Percentiles rank a stretch among this genome's conserved stretches.
Conservation (phyloP, 2,329 filamentous ascomycete genomes). For the Pseudophaeomoniella oleicola region DNA sequence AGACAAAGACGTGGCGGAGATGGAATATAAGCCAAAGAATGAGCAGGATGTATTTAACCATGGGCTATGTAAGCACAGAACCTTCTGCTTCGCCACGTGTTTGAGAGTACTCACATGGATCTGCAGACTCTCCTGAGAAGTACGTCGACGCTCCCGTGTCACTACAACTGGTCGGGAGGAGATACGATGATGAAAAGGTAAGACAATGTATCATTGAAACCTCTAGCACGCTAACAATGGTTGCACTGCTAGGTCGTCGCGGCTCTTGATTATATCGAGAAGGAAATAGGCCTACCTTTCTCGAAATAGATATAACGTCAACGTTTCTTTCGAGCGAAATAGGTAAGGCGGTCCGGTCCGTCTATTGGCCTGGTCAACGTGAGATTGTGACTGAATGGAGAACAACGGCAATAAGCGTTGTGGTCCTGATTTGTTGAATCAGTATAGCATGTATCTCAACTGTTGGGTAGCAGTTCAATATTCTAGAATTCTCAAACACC, state of each 20-base stretch:
- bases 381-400: too few species aligned
- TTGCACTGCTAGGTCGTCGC: constrained; percentile 1
- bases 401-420: too few species aligned
- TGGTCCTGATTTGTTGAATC: too few species aligned
- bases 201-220: neutral
- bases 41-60: constrained; percentile 33
- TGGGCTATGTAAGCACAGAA: constrained; percentile 26
- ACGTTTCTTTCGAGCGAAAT: neutral
- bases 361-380: neutral
- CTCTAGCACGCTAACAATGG: neutral
- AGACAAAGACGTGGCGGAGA: constrained; percentile 22
- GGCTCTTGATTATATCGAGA: neutral
- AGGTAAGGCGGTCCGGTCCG: neutral
- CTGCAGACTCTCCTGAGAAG: constrained; percentile 21
- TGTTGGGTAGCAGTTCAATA: neutral
- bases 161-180: constrained; percentile 38
- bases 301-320: neutral
- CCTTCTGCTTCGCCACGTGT: neutral
- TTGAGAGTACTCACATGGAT: constrained; percentile 3
- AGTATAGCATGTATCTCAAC: too few species aligned
- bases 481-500: neutral
- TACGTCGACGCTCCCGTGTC: constrained; percentile 36
- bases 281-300: neutral
- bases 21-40: constrained; percentile 23
- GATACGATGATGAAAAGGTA: constrained; percentile 41